These are phyloP conservation scores for Aspergillus fijiensis DNA, from an alignment of 2,329 filamentous ascomycete species.

Conservation along the genomic window DNA sequence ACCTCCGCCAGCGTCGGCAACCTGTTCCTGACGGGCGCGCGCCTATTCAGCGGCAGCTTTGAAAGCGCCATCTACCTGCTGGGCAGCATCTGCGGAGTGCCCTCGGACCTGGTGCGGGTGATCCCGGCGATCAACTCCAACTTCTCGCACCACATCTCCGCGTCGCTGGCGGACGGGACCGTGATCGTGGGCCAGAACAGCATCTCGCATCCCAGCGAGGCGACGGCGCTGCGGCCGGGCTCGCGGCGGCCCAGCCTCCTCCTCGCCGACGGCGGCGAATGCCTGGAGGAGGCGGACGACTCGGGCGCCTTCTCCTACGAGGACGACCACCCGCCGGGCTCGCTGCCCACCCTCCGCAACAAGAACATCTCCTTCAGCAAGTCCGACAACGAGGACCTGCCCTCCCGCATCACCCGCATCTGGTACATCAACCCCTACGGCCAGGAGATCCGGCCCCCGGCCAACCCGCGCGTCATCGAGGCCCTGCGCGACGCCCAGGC, in stretches of 20 bases:
- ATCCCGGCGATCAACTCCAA: slow-evolving; percentile 92
- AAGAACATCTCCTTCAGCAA: slow-evolving; percentile 85
- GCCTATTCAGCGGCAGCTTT: slow-evolving; percentile 88
- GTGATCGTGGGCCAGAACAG: slow-evolving; percentile 88
- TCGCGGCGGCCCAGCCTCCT: slow-evolving; percentile 36
- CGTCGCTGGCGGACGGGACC: slow-evolving; percentile 71
- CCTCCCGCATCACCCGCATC: slow-evolving; percentile 73
- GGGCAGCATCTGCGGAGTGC: slow-evolving; percentile 81
- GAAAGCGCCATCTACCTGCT: slow-evolving; percentile 91
- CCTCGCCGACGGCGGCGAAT: slow-evolving; percentile 33
- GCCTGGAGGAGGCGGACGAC: slow-evolving; percentile 32
- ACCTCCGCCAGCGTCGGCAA: slow-evolving; percentile 75
- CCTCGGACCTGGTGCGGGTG: slow-evolving; percentile 68
- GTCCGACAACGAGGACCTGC: slow-evolving; percentile 72
- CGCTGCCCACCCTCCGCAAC: slow-evolving; percentile 73
- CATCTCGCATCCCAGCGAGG: slow-evolving; percentile 78
- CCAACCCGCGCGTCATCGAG: slow-evolving; percentile 76
- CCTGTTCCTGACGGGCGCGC: slow-evolving; percentile 77
- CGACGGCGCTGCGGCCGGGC: slow-evolving; percentile 51
- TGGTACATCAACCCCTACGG: slow-evolving; percentile 99
- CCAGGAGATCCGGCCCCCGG: slow-evolving; percentile 84
- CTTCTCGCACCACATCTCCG: slow-evolving; percentile 92
- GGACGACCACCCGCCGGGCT: slow-evolving; percentile 56
- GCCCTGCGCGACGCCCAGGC: slow-evolving; percentile 64
- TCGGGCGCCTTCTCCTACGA: slow-evolving; percentile 41